Percentiles rank a stretch among this genome's conserved stretches.
phyloP scores from a whole-genome alignment of 352 stramenopile genomes.

The Thraustochytrium striatum region DNA sequence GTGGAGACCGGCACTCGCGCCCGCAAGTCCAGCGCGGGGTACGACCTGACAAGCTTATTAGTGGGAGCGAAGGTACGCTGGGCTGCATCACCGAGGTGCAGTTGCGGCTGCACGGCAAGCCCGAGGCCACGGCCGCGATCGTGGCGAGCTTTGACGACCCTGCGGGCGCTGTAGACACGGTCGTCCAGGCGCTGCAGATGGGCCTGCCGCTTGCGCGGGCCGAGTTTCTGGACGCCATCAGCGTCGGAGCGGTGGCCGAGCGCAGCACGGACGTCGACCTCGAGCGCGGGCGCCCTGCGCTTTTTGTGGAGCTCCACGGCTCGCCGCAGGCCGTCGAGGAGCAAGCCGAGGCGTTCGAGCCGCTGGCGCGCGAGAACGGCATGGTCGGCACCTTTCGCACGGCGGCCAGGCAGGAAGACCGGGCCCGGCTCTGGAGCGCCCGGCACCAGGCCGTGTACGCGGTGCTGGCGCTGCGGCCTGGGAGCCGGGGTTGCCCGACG shows the following conservation, averaged over 20 bases:
- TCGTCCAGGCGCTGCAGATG: slow-evolving; percentile 76
- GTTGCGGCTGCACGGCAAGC: slow-evolving; percentile 85
- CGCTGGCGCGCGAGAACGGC: slow-evolving; percentile 56
- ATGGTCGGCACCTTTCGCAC: slow-evolving; percentile 18
- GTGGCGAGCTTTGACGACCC: slow-evolving; percentile 79
- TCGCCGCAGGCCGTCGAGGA: slow-evolving; percentile 66
- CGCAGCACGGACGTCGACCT: slow-evolving; percentile 60
- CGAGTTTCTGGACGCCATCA: slow-evolving; percentile 76
- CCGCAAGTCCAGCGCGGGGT: slow-evolving; percentile 92
- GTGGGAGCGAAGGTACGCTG: slow-evolving; percentile 89
- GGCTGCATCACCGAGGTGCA: slow-evolving; percentile 89
- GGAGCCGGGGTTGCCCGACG: slow-evolving; percentile 77
- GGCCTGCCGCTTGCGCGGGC: slow-evolving; percentile 75
- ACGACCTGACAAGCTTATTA: slow-evolving; percentile 91
- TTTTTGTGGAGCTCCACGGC: slow-evolving; percentile 91
- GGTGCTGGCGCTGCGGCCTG: slow-evolving; percentile 61
- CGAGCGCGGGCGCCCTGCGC: slow-evolving; percentile 71
- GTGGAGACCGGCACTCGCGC: slow-evolving; percentile 81
- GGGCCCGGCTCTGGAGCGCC: slow-evolving; percentile 73
- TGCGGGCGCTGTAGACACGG: slow-evolving; percentile 65
- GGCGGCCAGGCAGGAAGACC: slow-evolving; percentile 61
- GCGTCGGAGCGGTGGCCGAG: slow-evolving; percentile 67
- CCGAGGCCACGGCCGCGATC: slow-evolving; percentile 78
- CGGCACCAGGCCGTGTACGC: slow-evolving; percentile 75
- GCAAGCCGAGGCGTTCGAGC: slow-evolving; percentile 73